Evolutionary conservation across 345 rosid species (phyloP), one percentile per base, ranked within the genome.

Genomic region (Chamaenerion angustifolium): DNA sequence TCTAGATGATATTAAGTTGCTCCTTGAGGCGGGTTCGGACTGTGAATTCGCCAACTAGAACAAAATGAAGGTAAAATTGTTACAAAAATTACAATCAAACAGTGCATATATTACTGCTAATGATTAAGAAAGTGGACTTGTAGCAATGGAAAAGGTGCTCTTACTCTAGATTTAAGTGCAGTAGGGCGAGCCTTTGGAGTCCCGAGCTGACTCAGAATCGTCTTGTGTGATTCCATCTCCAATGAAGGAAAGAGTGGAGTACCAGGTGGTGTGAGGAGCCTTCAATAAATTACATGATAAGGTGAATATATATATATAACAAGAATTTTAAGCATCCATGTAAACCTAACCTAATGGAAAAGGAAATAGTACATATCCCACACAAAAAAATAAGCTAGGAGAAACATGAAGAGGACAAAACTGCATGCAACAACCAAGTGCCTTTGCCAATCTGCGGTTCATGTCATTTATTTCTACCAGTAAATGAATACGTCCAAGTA

Each of bases 241-340:
- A 92, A 72, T 16, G 98, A 84, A 55, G 98, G 95, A 61, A 92
- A 92, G 52, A 92, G 76, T 48, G 98, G 98, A 27, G 98, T 92
- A 50, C 93, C 98, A 53, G 98, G 98, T 65, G 95, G 96, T 0
- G 95, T 82, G 46, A 88, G 72, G 68, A 93, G 99, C 99, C 96
- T 80, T 51, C 12, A 47, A 42, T 52, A 47, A 56, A 46, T 44
- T 42, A 40, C 15, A 23, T 27, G 3, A 10, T 23, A 25, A 48
- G 11, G 16, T 21, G 11, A 53, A 54, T 42, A 1, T 21, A 40
- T 14, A 46, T 14, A 8, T 11, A 44, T 46, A 31, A 11, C 16
- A 16, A 2, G 43, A n/a, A 43, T 10, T 0, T 2, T 31, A 19
- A 42, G 43, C 40, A 54, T 18, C 15, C 47, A 37, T 43, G 35